Base-by-base conservation (phyloP, 139 green algal species). In the Micractinium conductrix region DNA sequence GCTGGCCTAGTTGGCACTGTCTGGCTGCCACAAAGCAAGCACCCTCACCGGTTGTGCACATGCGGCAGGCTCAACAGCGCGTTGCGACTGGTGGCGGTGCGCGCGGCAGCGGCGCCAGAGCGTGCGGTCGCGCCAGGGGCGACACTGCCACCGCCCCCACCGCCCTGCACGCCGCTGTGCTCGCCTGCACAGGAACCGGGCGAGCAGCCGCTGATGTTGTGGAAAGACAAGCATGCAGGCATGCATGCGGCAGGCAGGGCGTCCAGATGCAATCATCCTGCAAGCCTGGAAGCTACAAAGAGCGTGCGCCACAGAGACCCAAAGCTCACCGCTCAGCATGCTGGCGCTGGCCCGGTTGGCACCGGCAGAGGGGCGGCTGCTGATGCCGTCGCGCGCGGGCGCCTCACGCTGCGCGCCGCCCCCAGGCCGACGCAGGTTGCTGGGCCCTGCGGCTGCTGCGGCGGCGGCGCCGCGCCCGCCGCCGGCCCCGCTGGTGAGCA, bases 131-230 rank as follows among this genome's bases (percentile, higher is more conserved):
- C 48, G 19, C 45, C 48, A 21, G 21, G 35, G 21, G 74, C 74
- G 1, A 50, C 68, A 0, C 35, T 35, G 35, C 37, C 50, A 10
- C 48, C 74, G 53, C 76, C 55, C 22, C 28, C 42, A 35, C 76
- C 76, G 76, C 76, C 76, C 28, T 82, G 76, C 10, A 82, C 42
- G 37, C 76, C 76, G 76, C 76, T 82, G 58, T 82, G 58, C 55
- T 82, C 76, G 38, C 76, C 76, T 82, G 74, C 74, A 81, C 22
- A 21, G 8, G 4, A 43, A 14, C 16, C 16, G 35, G 16, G 24
- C 33, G 38, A 37, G 45, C 35, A 35, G 33, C 14, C 30, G 33
- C 14, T 28, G 67, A 17, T 26, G 37, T 28, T 43, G 67, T 43
- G 8, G 67, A 17, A 45, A 10, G 10, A 44, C 30, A 74, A 45